Evolutionary conservation across 1,284 basidiomycete genomes (phyloP).

Genomic region (Ustilago trichophora): DNA sequence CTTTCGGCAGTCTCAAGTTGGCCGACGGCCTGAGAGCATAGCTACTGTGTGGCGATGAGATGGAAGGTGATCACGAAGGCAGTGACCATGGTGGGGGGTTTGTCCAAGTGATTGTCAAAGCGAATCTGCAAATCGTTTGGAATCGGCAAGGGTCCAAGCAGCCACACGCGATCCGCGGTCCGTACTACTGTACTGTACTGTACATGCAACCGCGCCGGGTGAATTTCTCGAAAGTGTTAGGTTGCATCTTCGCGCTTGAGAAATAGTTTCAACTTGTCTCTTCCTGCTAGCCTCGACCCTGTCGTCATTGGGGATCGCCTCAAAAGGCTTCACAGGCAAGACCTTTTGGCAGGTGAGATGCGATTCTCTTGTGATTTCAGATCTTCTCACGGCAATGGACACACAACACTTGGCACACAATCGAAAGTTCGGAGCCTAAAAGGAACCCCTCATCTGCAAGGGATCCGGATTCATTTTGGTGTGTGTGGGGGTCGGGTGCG

Average conservation of each 20-base stretch:
- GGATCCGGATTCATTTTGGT: slow-evolving; percentile 34
- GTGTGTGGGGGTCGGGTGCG: slow-evolving; percentile 12
- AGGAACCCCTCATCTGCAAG: slow-evolving; percentile 35
- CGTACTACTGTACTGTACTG: too few relatives aligned
- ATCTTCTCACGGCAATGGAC: too few relatives aligned
- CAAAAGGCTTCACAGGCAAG: too few relatives aligned
- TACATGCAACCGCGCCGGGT: too few relatives aligned
- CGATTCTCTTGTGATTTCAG: too few relatives aligned
- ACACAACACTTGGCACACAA: not conserved
- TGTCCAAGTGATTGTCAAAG: not conserved
- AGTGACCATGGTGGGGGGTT: not conserved
- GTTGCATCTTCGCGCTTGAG: too few relatives aligned
- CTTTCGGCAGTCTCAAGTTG: too few relatives aligned
- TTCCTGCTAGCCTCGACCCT: too few relatives aligned
- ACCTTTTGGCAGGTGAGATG: too few relatives aligned
- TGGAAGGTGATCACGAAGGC: not conserved
- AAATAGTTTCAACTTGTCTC: too few relatives aligned
- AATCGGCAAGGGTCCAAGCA: slow-evolving; percentile 2
- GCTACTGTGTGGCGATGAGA: not conserved
- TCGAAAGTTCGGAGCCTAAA: slow-evolving; percentile 24
- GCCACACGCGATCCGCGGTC: slow-evolving; percentile 6
- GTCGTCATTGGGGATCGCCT: too few relatives aligned
- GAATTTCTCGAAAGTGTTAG: too few relatives aligned
- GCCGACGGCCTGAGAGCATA: not conserved
- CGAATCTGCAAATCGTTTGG: not conserved